These are phyloP conservation scores for Gremmenia infestans DNA, from an alignment of 2,329 filamentous ascomycete species.

Conservation along the genomic window DNA sequence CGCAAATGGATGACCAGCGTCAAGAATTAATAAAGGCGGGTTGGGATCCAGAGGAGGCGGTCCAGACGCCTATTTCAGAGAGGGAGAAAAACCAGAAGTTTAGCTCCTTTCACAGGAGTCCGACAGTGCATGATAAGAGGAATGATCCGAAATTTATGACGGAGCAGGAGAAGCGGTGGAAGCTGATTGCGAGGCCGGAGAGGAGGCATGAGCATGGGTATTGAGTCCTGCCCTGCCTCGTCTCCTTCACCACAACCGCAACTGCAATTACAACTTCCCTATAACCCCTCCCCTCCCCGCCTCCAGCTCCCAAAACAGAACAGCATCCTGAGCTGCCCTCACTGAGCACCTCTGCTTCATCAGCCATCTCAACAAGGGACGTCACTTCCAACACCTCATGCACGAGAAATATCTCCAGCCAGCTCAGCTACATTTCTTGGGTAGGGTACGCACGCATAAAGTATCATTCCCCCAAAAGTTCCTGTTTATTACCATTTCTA, in stretches of 20 bases:
- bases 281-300: too few species aligned
- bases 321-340: too few species aligned
- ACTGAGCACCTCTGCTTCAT: too few species aligned
- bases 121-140: not conserved
- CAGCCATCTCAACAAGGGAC: too few species aligned
- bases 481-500: too few species aligned
- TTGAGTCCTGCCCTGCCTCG: not conserved
- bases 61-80: not conserved
- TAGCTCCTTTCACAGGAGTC: not conserved
- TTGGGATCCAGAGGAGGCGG: constrained; percentile 11
- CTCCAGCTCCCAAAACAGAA: too few species aligned
- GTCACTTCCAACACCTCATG: too few species aligned
- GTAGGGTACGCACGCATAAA: too few species aligned
- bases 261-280: too few species aligned
- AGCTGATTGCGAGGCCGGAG: not conserved
- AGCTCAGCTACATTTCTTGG: too few species aligned
- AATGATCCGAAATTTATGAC: not conserved
- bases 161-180: not conserved
- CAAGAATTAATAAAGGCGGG: not conserved
- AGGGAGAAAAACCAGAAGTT: not conserved
- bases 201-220: not conserved
- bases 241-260: not conserved
- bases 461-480: too few species aligned
- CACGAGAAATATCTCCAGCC: too few species aligned
- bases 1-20: not conserved